These are phyloP conservation scores for Colletotrichum spaethianum DNA, from an alignment of 2,329 filamentous ascomycete genomes.

Conservation along the genomic window DNA sequence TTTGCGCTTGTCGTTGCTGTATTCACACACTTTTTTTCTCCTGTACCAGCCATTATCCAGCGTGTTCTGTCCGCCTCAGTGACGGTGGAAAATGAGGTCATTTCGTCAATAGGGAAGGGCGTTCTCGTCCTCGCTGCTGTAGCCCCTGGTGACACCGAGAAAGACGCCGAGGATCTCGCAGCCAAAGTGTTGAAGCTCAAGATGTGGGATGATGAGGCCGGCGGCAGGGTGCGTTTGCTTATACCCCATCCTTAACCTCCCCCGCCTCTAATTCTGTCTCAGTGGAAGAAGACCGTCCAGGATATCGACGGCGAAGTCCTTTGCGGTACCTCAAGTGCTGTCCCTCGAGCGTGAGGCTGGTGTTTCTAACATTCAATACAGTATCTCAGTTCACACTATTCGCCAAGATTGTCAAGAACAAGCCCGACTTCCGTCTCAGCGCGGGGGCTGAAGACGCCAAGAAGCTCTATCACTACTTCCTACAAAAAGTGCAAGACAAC, in stretches of 20 bases:
- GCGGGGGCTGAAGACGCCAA: slow-evolving; percentile 84
- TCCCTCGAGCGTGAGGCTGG: not conserved
- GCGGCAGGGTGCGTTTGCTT: slow-evolving; percentile 68
- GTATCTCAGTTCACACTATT: slow-evolving; percentile 98
- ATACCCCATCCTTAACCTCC: slow-evolving; percentile 15
- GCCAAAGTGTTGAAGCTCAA: slow-evolving; percentile 90
- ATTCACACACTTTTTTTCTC: slow-evolving; percentile 43
- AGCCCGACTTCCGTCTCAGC: slow-evolving; percentile 94
- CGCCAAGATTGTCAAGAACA: slow-evolving; percentile 94
- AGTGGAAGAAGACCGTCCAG: slow-evolving; percentile 93
- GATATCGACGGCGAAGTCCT: slow-evolving; percentile 93
- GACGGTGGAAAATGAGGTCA: slow-evolving; percentile 89
- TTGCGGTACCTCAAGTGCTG: slow-evolving; percentile 77
- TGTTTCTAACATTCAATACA: slow-evolving; percentile 52
- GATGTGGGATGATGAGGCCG: slow-evolving; percentile 88
- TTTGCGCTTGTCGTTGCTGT: slow-evolving; percentile 34
- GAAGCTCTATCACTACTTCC: slow-evolving; percentile 87
- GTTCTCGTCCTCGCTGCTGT: slow-evolving; percentile 93
- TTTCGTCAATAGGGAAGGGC: slow-evolving; percentile 93
- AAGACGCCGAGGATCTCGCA: slow-evolving; percentile 87
- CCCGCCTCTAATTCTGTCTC: slow-evolving; percentile 24
- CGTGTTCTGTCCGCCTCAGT: slow-evolving; percentile 96
- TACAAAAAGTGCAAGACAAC: slow-evolving; percentile 78
- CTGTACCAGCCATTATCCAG: slow-evolving; percentile 87
- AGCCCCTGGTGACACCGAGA: slow-evolving; percentile 89